Conservation (phyloP, 2,329 filamentous ascomycete species). For the Cryphonectria naterciae region DNA sequence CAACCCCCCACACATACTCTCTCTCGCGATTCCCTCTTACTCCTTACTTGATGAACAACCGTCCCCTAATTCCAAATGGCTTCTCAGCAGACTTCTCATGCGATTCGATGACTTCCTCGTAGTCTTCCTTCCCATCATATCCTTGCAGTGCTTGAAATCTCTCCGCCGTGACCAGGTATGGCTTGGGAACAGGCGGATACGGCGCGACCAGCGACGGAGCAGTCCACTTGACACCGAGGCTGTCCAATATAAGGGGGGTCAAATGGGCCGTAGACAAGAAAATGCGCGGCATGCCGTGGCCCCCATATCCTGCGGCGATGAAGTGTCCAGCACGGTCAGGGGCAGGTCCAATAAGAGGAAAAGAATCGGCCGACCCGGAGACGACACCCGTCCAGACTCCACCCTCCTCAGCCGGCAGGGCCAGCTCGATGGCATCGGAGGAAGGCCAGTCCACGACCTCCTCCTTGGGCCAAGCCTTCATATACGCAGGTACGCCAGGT, state of each 20-base stretch:
- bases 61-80: slow-evolving; percentile 29
- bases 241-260: slow-evolving; percentile 33
- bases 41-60: slow-evolving; percentile 4
- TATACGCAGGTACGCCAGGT: slow-evolving; percentile 36
- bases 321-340: slow-evolving; percentile 34
- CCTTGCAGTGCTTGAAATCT: slow-evolving; percentile 33
- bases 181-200: slow-evolving; percentile 36
- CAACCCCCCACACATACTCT: too few species aligned
- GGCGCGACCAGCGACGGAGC: slow-evolving; percentile 31
- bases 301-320: slow-evolving; percentile 35
- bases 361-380: slow-evolving; percentile 28
- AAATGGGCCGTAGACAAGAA: slow-evolving; percentile 37
- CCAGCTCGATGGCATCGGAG: slow-evolving; percentile 31
- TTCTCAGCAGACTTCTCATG: slow-evolving; percentile 31
- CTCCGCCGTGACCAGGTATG: slow-evolving; percentile 36
- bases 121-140: slow-evolving; percentile 22
- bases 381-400: slow-evolving; percentile 38
- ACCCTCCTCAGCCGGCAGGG: slow-evolving; percentile 31
- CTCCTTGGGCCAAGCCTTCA: slow-evolving; percentile 36
- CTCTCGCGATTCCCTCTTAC: too few species aligned
- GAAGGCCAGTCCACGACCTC: slow-evolving; percentile 35
- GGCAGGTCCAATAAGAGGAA: slow-evolving; percentile 36
- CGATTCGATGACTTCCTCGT: slow-evolving; percentile 14
- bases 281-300: slow-evolving; percentile 40
- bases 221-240: slow-evolving; percentile 31